These are phyloP conservation scores for Dioszegia crocea DNA, from an alignment of 768 basidiomycete genomes.

Conservation along the genomic window DNA sequence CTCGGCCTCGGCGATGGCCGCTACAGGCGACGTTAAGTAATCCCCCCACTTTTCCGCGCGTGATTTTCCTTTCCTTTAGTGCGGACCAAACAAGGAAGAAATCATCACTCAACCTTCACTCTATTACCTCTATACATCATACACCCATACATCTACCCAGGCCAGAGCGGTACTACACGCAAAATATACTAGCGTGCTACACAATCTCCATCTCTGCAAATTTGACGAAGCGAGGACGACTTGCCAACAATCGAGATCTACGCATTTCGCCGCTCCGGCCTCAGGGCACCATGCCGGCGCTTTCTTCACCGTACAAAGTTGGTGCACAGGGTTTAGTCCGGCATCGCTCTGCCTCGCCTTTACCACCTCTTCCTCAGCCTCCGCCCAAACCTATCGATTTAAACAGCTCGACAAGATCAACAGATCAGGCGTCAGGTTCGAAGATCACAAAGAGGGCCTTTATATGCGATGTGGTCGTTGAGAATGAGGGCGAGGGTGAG, in stretches of 20 bases:
- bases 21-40: not conserved
- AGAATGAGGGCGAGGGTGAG: constrained; percentile 61
- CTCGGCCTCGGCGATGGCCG: not conserved
- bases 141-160: not conserved
- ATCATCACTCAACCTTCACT: constrained; percentile 5
- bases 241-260: no score
- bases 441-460: constrained; percentile 73
- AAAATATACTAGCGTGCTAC: no score
- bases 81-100: constrained; percentile 9
- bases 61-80: not conserved
- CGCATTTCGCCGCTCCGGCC: not conserved
- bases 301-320: constrained; percentile 7
- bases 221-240: no score
- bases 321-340: not conserved
- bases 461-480: constrained; percentile 83
- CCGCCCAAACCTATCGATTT: constrained; percentile 42
- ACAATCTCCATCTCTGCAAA: no score
- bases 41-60: not conserved
- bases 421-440: constrained; percentile 37
- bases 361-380: constrained; percentile 24
- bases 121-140: not conserved
- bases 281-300: constrained; percentile 1
- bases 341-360: constrained; percentile 5
- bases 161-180: no score
- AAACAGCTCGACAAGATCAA: constrained; percentile 40